Conservation (phyloP, 2,329 filamentous ascomycete genomes). For the Alternaria sp. region DNA sequence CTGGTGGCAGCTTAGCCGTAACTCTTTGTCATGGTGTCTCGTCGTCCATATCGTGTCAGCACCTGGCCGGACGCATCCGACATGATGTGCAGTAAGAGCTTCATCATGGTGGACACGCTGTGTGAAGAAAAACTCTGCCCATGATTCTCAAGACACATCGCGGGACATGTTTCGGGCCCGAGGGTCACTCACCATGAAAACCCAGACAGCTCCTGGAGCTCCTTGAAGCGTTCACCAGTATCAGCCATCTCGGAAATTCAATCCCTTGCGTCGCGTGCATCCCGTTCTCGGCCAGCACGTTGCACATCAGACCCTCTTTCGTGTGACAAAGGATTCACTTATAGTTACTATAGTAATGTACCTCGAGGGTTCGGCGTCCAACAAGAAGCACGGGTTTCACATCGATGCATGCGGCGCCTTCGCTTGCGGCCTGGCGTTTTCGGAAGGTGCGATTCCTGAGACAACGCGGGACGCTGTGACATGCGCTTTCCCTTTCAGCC, state of each 20-base stretch:
- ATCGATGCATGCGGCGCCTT: slow-evolving; percentile 1
- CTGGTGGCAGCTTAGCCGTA: slow-evolving; percentile 26
- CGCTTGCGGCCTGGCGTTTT: slow-evolving; percentile 7
- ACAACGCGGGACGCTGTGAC: slow-evolving; percentile 16
- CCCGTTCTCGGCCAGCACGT: slow-evolving; percentile 4
- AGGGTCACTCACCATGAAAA: slow-evolving; percentile 12
- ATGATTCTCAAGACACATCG: neutral
- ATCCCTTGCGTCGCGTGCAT: neutral
- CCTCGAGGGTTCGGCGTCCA: slow-evolving; percentile 4
- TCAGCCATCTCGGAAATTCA: neutral
- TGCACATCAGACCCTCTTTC: slow-evolving; percentile 11
- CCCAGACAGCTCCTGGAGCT: neutral
- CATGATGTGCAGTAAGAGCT: slow-evolving; percentile 4
- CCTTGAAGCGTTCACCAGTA: slow-evolving; percentile 2
- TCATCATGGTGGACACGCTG: slow-evolving; percentile 3
- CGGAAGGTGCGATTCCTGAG: slow-evolving; percentile 11
- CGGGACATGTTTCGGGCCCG: slow-evolving; percentile 2
- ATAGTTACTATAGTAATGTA: slow-evolving; percentile 13
- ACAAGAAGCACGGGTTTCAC: slow-evolving; percentile 10
- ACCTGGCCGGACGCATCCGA: slow-evolving; percentile 24
- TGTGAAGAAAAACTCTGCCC: slow-evolving; percentile 6
- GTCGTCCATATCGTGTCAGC: slow-evolving; percentile 2
- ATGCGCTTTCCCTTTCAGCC: neutral
- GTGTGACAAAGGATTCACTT: slow-evolving; percentile 3
- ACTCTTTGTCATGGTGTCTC: slow-evolving; percentile 18